Base-by-base conservation (phyloP, 2,329 filamentous ascomycete species). In the Daldinia sp. region DNA sequence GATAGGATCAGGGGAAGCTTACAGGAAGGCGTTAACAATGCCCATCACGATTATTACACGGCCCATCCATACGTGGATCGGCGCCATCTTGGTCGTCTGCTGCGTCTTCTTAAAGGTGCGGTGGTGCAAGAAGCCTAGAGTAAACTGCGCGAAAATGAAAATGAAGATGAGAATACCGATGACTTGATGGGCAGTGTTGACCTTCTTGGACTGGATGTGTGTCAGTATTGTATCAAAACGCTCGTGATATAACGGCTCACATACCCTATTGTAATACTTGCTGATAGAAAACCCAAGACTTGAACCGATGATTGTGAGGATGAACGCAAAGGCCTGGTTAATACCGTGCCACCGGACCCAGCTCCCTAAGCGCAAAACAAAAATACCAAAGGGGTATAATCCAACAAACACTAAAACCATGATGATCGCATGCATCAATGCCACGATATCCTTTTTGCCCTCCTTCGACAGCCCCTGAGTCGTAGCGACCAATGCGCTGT, bases 331-430 rank as follows among this genome's bases (percentile, higher is more conserved):
- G 0, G 72, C 72, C 75, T 89, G 86, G 60, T 83, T 82, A 17
- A 82, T 67, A 34, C 78, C 84, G 72, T 89, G 87, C 79, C 82
- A 84, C 61, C 79, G 81, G 1, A 84, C 81, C 73, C 79, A 82
- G 29, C 80, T 78, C 8, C 84, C 78, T 2, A 86, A 71, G 1
- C 84, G 77, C 47, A 89, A 72, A 23, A 87, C 74, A 21, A 87
- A 67, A 10, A 85, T 77, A 1, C 87, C 87, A 8, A 84, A 64
- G 0, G 87, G 87, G 71, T 87, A 82, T 47, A 88, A 67, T 13
- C 82, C 79, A 2, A 87, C 76, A 60, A 88, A 83, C 10, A 78
- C 78, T 9, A 85, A 72, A 35, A 86, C 76, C 87, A 89, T 89
- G 45, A 85, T 71, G 3, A 80, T 72, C 5, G 77, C 80, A 49